Percentiles rank a stretch among this genome's conserved stretches.
These are phyloP conservation scores for Kurtzmaniella quercitrusa DNA, from an alignment of 1,139 yeast genomes.

Conservation along the genomic window DNA sequence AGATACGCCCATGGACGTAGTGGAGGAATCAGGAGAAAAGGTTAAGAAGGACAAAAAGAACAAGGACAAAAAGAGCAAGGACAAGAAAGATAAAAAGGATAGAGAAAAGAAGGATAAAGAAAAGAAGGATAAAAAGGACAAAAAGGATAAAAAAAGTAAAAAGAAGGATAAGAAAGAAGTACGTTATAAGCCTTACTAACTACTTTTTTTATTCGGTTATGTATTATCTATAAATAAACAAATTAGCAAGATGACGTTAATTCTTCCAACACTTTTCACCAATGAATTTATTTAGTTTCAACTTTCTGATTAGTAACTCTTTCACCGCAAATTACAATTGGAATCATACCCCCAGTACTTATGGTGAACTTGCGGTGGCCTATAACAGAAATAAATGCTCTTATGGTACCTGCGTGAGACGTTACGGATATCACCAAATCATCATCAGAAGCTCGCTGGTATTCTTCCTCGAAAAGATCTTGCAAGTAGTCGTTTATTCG, in stretches of 20 bases:
- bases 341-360: conserved; percentile 66
- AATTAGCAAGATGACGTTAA: background rate
- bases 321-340: conserved; percentile 48
- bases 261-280: background rate
- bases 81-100: conserved; percentile 20
- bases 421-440: conserved; percentile 46
- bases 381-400: conserved; percentile 55
- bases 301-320: conserved; percentile 8
- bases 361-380: conserved; percentile 55
- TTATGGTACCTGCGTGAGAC: conserved; percentile 62
- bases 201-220: conserved; percentile 1
- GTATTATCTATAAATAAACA: background rate
- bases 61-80: conserved; percentile 21
- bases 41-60: conserved; percentile 23
- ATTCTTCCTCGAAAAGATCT: conserved; percentile 32
- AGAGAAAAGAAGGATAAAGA: conserved; percentile 17
- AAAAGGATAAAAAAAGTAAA: conserved; percentile 17
- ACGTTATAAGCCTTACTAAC: conserved; percentile 54
- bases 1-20: conserved; percentile 13
- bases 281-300: background rate
- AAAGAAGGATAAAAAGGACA: conserved; percentile 18
- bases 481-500: conserved; percentile 50
- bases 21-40: conserved; percentile 16
- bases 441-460: conserved; percentile 12
- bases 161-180: conserved; percentile 25